Evolutionary conservation across 768 basidiomycete genomes (phyloP).

Genomic region (Sarcomyxa edulis): DNA sequence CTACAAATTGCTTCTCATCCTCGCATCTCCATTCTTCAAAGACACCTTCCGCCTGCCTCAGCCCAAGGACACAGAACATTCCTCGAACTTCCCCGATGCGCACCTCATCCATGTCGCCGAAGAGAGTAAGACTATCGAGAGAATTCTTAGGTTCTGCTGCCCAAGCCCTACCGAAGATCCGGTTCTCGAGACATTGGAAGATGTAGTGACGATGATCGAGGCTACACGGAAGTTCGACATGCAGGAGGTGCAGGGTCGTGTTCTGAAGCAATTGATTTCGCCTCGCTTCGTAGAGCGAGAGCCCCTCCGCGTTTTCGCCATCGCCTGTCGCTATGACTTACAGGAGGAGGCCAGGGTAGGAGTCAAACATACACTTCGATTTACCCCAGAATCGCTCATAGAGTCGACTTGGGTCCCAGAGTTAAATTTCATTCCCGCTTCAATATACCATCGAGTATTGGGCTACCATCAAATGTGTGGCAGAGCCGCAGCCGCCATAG

Average conservation of each 20-base stretch:
- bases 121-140: too few relatives aligned
- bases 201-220: slow-evolving; percentile 2
- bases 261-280: slow-evolving; percentile 24
- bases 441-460: slow-evolving; percentile 21
- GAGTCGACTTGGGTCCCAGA: slow-evolving; percentile 25
- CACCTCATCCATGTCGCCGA: too few relatives aligned
- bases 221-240: slow-evolving; percentile 24
- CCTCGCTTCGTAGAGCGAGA: slow-evolving; percentile 27
- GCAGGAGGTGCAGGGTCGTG: slow-evolving; percentile 18
- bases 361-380: background rate
- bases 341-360: background rate
- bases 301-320: slow-evolving; percentile 29
- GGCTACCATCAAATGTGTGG: slow-evolving; percentile 24
- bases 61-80: too few relatives aligned
- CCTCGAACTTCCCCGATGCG: too few relatives aligned
- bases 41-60: slow-evolving; percentile 8
- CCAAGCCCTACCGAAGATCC: too few relatives aligned
- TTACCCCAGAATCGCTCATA: slow-evolving; percentile 10
- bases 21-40: slow-evolving; percentile 7
- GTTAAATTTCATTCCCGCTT: slow-evolving; percentile 24
- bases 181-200: slow-evolving; percentile 19
- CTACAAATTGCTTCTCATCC: background rate
- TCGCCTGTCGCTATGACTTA: slow-evolving; percentile 14
- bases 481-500: slow-evolving; percentile 7
- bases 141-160: too few relatives aligned